Evolutionary conservation across 1,139 yeast genomes (phyloP).

Genomic region (Pichia kudriavzevii): DNA sequence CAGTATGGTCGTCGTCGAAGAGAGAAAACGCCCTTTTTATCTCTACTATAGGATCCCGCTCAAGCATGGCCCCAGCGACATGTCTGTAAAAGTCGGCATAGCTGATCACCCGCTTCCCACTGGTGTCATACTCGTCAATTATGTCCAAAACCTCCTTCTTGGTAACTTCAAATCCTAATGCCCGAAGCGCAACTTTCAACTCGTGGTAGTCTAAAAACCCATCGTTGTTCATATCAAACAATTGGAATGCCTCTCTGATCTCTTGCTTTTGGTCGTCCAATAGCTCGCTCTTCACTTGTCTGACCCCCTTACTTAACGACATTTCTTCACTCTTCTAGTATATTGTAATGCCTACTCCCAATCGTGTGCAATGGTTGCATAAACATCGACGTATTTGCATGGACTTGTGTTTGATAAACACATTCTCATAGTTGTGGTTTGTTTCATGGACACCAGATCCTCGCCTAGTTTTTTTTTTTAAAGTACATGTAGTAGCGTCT

Average conservation of each 20-base stretch:
- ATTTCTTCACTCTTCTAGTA: background rate
- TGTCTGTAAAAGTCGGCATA: conserved; percentile 77
- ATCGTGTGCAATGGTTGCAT: too few relatives aligned
- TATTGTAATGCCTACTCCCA: conserved; percentile 1
- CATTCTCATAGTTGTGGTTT: background rate
- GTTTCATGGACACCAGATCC: too few relatives aligned
- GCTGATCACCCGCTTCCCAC: conserved; percentile 62
- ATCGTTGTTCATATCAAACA: conserved; percentile 90
- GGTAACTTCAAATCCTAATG: conserved; percentile 81
- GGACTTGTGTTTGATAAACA: too few relatives aligned
- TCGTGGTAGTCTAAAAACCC: conserved; percentile 91
- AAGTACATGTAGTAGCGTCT: too few relatives aligned
- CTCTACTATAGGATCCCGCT: conserved; percentile 90
- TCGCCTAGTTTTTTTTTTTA: too few relatives aligned
- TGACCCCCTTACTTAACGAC: conserved; percentile 25
- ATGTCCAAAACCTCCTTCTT: conserved; percentile 77
- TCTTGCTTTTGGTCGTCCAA: conserved; percentile 89
- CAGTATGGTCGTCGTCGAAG: conserved; percentile 85
- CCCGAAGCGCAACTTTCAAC: conserved; percentile 83
- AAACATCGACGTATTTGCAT: too few relatives aligned
- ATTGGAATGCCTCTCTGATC: conserved; percentile 84
- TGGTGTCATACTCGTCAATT: conserved; percentile 75
- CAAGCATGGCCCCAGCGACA: conserved; percentile 69
- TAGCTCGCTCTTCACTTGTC: conserved; percentile 50
- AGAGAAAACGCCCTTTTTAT: conserved; percentile 82